phyloP scores from a whole-genome alignment of 768 basidiomycete genomes.

The Boletus rubroflammeus region DNA sequence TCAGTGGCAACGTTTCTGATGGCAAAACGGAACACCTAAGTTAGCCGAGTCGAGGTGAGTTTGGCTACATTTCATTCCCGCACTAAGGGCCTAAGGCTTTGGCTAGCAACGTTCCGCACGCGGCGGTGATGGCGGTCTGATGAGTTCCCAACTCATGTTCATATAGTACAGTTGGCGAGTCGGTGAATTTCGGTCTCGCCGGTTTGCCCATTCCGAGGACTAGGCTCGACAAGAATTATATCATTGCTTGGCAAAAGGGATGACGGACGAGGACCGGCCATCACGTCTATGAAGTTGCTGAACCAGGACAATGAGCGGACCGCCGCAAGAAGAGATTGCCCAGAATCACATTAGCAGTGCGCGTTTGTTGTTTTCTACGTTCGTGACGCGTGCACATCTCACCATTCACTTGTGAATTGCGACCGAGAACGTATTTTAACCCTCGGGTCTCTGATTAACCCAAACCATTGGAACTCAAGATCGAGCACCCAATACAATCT shows the following conservation, averaged over 20 bases:
- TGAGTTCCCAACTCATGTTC: not conserved
- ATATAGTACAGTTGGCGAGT: not conserved
- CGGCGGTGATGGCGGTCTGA: not conserved
- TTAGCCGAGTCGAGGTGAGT: not conserved
- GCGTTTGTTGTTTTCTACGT: not conserved
- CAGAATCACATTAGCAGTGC: constrained; percentile 2
- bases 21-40: not conserved
- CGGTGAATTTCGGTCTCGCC: not conserved
- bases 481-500: not conserved
- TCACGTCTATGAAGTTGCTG: not conserved
- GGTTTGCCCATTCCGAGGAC: not conserved
- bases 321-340: not conserved
- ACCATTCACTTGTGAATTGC: not conserved
- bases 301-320: not conserved
- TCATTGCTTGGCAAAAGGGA: not conserved
- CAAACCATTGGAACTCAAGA: not conserved
- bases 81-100: too few relatives aligned
- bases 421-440: constrained; percentile 10
- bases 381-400: not conserved
- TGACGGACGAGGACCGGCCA: not conserved
- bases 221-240: not conserved
- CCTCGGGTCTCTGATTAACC: not conserved
- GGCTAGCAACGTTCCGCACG: not conserved
- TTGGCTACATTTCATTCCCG: not conserved
- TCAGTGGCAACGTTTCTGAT: not conserved